Percentiles rank a stretch among this genome's conserved stretches.
Conservation (phyloP, 1,284 basidiomycete species). For the Sporisorium scitamineum region DNA sequence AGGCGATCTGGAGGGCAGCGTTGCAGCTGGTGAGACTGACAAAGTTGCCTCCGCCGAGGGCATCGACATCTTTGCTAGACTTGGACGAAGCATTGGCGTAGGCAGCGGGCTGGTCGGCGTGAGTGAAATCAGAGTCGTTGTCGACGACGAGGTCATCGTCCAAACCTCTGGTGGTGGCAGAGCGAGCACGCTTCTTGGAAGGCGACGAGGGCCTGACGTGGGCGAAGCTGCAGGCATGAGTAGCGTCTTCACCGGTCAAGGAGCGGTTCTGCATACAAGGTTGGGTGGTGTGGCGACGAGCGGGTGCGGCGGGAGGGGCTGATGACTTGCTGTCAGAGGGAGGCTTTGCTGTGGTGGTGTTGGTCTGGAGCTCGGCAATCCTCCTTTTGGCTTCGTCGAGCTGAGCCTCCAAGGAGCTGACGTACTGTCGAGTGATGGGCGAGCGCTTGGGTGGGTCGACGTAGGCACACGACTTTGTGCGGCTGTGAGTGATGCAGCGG, state of each 20-base stretch:
- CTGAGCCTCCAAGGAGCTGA: constrained; percentile 49
- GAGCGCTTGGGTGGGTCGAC: constrained; percentile 54
- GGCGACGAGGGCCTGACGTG: constrained; percentile 13
- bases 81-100: constrained; percentile 5
- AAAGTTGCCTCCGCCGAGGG: constrained; percentile 38
- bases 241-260: constrained; percentile 40
- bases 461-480: constrained; percentile 55
- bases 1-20: constrained; percentile 46
- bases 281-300: constrained; percentile 31
- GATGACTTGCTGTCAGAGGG: constrained; percentile 23
- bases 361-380: constrained; percentile 41
- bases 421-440: constrained; percentile 54
- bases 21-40: constrained; percentile 53
- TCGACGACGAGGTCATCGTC: constrained; percentile 16
- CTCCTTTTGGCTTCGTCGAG: constrained; percentile 43
- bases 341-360: constrained; percentile 1
- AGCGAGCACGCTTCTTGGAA: constrained; percentile 43
- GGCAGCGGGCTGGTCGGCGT: constrained; percentile 2
- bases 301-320: constrained; percentile 5
- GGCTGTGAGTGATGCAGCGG: constrained; percentile 54
- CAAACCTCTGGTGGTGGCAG: constrained; percentile 19
- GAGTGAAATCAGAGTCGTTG: constrained; percentile 2
- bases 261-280: constrained; percentile 44
- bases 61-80: constrained; percentile 22
- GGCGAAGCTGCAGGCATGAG: constrained; percentile 16